These are phyloP conservation scores for Rhizopogon vulgaris DNA, from an alignment of 768 basidiomycete species.

Conservation along the genomic window DNA sequence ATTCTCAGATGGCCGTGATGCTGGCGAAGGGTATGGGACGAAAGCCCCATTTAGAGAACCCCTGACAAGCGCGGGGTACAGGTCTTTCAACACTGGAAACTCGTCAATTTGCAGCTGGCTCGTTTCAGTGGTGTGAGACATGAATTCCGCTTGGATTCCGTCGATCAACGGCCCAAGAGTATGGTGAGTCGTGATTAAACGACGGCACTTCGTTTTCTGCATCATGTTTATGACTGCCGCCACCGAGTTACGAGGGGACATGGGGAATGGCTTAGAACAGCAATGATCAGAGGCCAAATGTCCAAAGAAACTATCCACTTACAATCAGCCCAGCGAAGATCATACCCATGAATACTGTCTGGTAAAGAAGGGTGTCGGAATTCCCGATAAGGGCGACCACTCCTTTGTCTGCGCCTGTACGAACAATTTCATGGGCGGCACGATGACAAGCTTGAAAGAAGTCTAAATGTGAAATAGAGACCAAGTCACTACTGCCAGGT, in stretches of 20 bases:
- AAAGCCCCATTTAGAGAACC: constrained; percentile 1
- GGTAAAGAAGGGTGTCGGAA: constrained; percentile 36
- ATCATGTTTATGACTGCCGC: constrained; percentile 30
- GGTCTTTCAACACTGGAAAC: constrained; percentile 6
- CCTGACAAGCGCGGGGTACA: constrained; percentile 7
- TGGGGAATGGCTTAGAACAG: constrained; percentile 27
- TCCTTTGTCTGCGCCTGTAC: constrained; percentile 22
- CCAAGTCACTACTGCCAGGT: constrained; percentile 9
- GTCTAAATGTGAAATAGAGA: constrained; percentile 33
- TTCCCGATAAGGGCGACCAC: constrained; percentile 33
- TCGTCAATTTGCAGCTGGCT: constrained; percentile 11
- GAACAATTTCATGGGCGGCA: constrained; percentile 31
- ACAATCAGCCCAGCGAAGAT: constrained; percentile 32
- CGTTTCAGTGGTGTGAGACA: not conserved
- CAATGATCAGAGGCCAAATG: not conserved
- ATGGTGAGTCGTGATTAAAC: constrained; percentile 29
- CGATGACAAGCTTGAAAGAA: constrained; percentile 41
- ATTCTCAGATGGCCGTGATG: constrained; percentile 1
- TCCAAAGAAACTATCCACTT: constrained; percentile 4
- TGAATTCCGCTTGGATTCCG: constrained; percentile 19
- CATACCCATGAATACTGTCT: constrained; percentile 33
- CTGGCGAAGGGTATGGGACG: constrained; percentile 9
- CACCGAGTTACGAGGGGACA: constrained; percentile 31
- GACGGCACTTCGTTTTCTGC: constrained; percentile 30
- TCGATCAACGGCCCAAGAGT: constrained; percentile 25